Conservation (phyloP, 2,329 filamentous ascomycete genomes). For the Cordyceps militaris region DNA sequence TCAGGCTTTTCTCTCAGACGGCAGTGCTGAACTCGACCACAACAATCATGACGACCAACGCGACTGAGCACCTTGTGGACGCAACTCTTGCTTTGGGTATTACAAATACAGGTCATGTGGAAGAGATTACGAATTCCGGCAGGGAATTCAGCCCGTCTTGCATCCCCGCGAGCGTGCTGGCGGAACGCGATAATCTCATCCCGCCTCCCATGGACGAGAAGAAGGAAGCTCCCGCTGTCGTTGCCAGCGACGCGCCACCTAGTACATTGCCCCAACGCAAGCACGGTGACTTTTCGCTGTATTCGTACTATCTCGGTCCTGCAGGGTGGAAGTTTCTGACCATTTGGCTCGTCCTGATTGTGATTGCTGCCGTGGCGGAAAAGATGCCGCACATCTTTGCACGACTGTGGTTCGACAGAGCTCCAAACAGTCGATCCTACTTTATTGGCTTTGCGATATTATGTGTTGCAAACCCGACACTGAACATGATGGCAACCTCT, state of each 20-base stretch:
- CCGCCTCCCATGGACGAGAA: constrained; percentile 15
- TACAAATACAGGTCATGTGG: neutral
- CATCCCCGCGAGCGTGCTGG: neutral
- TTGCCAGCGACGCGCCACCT: neutral
- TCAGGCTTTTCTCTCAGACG: constrained; percentile 13
- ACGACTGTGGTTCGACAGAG: neutral
- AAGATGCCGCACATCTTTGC: constrained; percentile 8
- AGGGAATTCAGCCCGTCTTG: neutral
- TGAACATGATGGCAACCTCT: neutral
- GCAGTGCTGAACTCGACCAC: constrained; percentile 14
- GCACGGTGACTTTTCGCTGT: neutral
- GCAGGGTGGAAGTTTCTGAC: neutral
- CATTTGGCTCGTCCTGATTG: neutral
- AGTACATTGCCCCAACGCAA: neutral
- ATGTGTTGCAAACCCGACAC: neutral
- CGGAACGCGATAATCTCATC: constrained; percentile 3
- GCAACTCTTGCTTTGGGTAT: neutral
- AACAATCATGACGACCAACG: constrained; percentile 18
- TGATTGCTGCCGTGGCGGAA: neutral
- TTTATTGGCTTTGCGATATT: constrained; percentile 1
- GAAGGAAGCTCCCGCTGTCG: neutral
- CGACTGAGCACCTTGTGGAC: constrained; percentile 14
- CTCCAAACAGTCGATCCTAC: neutral
- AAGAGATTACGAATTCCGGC: neutral
- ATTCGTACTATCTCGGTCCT: neutral